A percentile compares a stretch with the other conserved stretches of the same genome.
Evolutionary conservation across 352 stramenopile genomes (phyloP).

Genomic region (Lagenidium giganteum): DNA sequence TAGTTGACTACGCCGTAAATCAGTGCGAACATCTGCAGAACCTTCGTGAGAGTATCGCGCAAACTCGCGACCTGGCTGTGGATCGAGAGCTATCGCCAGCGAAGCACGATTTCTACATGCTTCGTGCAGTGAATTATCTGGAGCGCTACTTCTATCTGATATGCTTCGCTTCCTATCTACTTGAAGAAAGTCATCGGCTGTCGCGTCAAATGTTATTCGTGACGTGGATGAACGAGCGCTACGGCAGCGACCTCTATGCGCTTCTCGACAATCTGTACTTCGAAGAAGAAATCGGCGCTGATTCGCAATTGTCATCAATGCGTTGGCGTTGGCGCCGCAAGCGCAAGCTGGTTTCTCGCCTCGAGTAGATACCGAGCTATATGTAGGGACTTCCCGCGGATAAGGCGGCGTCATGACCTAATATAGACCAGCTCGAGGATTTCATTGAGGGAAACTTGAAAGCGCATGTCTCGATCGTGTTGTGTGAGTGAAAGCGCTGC

Average conservation of each 20-base stretch:
- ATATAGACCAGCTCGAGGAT: too few species aligned
- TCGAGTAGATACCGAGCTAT: constrained; percentile 64
- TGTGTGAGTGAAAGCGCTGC: too few species aligned
- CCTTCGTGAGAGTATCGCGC: constrained; percentile 75
- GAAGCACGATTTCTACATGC: constrained; percentile 82
- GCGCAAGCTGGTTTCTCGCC: constrained; percentile 74
- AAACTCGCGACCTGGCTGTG: constrained; percentile 70
- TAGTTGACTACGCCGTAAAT: constrained; percentile 74
- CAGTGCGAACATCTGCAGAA: constrained; percentile 85
- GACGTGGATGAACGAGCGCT: constrained; percentile 80
- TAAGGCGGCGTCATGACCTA: too few species aligned
- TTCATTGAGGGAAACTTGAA: too few species aligned
- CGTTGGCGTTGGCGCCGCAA: constrained; percentile 86
- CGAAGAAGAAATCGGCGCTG: constrained; percentile 69
- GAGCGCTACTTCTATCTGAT: constrained; percentile 88
- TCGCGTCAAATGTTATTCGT: constrained; percentile 69
- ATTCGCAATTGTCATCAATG: constrained; percentile 81
- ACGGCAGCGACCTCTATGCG: constrained; percentile 79
- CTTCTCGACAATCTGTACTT: constrained; percentile 85
- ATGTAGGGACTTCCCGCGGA: too few species aligned
- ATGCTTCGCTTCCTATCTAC: constrained; percentile 83
- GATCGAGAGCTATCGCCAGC: constrained; percentile 55
- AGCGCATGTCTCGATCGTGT: too few species aligned
- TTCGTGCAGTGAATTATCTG: constrained; percentile 84
- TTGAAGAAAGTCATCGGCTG: constrained; percentile 50